Base-by-base conservation (phyloP, 139 green algal species). In the Diplosphaera chodatii region DNA sequence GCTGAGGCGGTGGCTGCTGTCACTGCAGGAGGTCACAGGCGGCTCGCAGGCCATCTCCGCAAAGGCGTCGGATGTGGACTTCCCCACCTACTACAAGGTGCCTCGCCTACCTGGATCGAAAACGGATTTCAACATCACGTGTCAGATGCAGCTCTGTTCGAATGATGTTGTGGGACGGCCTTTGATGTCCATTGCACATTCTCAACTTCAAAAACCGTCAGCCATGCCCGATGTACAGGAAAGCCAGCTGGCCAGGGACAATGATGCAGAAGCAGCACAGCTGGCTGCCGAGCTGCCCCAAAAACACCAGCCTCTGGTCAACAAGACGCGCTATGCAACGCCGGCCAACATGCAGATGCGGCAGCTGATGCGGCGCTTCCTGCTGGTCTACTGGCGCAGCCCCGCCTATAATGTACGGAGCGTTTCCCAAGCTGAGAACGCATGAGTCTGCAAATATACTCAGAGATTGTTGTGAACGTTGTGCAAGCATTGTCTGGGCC, bases 1-100 rank as follows among this genome's bases (percentile, higher is more conserved):
- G n/a, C n/a, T n/a, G n/a, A n/a, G n/a, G n/a, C n/a, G n/a, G 8
- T 59, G 48, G 48, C 18, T 59, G 10, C 8, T 59, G 48, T 23
- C 48, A 69, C 82, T 84, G 78, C 78, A 83, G 28, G 78, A 84
- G 67, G 80, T 87, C 2, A 85, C 83, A 4, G 83, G 83, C 32
- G 83, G 83, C 15, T 76, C 70, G 30, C 78, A 70, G 37, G 66
- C 48, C 66, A 87, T 72, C 13, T 71, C 67, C 3, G 78, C 80
- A 29, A 71, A 69, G 31, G 69, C 56, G 56, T 40, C 75, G 20
- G 66, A 59, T 16, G 67, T 66, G 0, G 79, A 86, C 72, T 88
- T 88, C 62, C 74, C 83, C n/a, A 59, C 48, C 48, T 59, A 59
- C 48, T 59, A 59, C 69, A 63, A 67, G 67, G 80, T 76, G 55